Evolutionary conservation across 129 eudicot genomes (phyloP).

Genomic region (Lonicera japonica): DNA sequence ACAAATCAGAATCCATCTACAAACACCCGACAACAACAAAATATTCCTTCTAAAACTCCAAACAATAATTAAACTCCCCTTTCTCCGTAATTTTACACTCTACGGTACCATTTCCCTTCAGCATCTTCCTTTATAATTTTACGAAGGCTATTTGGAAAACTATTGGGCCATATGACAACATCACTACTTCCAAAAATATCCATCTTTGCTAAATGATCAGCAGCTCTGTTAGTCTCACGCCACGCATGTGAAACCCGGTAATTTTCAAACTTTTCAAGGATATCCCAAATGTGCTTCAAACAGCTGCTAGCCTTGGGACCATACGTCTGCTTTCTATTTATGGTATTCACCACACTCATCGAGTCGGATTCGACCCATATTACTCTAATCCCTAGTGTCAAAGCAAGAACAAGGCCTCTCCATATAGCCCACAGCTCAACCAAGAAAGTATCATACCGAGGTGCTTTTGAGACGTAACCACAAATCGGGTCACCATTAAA

Average conservation of each 20-base stretch:
- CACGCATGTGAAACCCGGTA: conserved; percentile 18
- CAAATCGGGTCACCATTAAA: conserved; percentile 23
- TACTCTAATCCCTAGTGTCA: conserved; percentile 3
- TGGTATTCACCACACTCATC: conserved; percentile 30
- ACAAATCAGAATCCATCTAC: too few species aligned
- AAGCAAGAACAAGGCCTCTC: conserved; percentile 24
- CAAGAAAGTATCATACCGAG: conserved; percentile 22
- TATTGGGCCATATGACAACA: conserved; percentile 25
- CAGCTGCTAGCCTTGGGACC: conserved; percentile 23
- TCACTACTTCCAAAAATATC: conserved; percentile 16
- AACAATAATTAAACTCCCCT: background rate
- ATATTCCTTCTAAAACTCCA: background rate
- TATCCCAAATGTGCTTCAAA: conserved; percentile 23
- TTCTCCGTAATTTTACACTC: background rate
- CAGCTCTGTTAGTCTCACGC: conserved; percentile 34
- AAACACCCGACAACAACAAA: too few species aligned
- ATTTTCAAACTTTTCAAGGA: conserved; percentile 17
- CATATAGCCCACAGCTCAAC: conserved; percentile 31
- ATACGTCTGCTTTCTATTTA: conserved; percentile 28
- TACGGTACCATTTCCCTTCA: conserved; percentile 9
- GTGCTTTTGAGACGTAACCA: conserved; percentile 20
- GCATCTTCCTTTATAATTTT: conserved; percentile 28
- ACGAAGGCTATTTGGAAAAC: conserved; percentile 13
- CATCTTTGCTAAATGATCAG: conserved; percentile 28
- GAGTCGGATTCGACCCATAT: conserved; percentile 42